Conservation (phyloP, 805 yeast species). For the Cyberlindnera misumaiensis region DNA sequence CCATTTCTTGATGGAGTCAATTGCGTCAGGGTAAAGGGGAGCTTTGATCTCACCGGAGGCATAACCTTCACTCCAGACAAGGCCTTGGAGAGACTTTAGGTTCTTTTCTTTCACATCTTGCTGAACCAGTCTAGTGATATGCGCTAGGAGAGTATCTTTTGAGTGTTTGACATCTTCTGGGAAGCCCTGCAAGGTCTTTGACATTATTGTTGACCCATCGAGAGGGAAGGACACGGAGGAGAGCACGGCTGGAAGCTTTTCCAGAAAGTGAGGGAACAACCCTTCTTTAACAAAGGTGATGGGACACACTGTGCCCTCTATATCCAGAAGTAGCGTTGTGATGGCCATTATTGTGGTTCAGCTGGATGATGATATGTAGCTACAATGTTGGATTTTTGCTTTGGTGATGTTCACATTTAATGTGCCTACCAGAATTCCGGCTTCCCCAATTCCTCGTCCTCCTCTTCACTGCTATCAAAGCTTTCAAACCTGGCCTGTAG, state of each 20-base stretch:
- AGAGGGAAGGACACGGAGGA: constrained; percentile 21
- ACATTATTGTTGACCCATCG: constrained; percentile 22
- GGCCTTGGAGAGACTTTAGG: constrained; percentile 76
- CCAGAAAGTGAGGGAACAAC: constrained; percentile 69
- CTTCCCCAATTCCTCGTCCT: constrained; percentile 9
- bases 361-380: too few species aligned
- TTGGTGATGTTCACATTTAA: too few species aligned
- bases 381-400: too few species aligned
- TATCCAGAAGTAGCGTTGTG: constrained; percentile 51
- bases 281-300: constrained; percentile 79
- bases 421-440: too few species aligned
- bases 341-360: constrained; percentile 1
- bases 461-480: constrained; percentile 5
- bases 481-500: constrained; percentile 13
- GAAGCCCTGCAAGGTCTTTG: constrained; percentile 14
- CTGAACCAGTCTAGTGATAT: constrained; percentile 52
- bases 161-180: constrained; percentile 19
- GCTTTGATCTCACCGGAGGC: constrained; percentile 68
- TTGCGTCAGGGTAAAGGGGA: constrained; percentile 71
- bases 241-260: constrained; percentile 38
- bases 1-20: constrained; percentile 45
- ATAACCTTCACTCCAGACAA: constrained; percentile 78
- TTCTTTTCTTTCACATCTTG: constrained; percentile 72
- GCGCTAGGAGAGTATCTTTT: constrained; percentile 29
- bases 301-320: constrained; percentile 92